A percentile compares a stretch with the other conserved stretches of the same genome.
Evolutionary conservation across 805 yeast species (phyloP).

Genomic region (Candida fluviatilis): DNA sequence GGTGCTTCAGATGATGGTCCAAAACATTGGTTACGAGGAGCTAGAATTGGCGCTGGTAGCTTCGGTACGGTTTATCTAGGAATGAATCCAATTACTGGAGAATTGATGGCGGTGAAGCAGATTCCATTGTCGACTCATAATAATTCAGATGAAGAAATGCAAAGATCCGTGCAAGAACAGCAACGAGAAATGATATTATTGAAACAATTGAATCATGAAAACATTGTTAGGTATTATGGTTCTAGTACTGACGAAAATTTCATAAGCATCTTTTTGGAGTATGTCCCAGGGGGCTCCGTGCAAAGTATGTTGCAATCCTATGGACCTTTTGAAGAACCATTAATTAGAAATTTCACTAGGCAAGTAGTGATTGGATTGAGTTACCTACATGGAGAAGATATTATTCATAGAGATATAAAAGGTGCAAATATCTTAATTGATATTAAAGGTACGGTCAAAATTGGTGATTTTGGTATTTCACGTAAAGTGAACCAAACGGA

Average conservation of each 20-base stretch:
- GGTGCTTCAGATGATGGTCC: constrained; percentile 35
- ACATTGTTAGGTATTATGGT: constrained; percentile 89
- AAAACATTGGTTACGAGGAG: constrained; percentile 86
- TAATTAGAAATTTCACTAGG: constrained; percentile 64
- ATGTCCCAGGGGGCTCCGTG: constrained; percentile 56
- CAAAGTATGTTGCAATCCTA: constrained; percentile 67
- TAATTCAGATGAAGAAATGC: constrained; percentile 28
- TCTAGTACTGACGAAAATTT: constrained; percentile 69
- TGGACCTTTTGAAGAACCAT: constrained; percentile 77
- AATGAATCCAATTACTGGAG: constrained; percentile 88
- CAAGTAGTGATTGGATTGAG: constrained; percentile 74
- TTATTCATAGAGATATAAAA: constrained; percentile 83
- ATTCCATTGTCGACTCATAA: constrained; percentile 60
- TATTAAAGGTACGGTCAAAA: constrained; percentile 75
- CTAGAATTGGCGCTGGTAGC: constrained; percentile 90
- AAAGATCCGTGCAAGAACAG: constrained; percentile 64
- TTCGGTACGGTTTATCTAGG: constrained; percentile 94
- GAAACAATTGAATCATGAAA: constrained; percentile 79
- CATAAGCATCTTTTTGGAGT: constrained; percentile 70
- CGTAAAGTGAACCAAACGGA: constrained; percentile 27
- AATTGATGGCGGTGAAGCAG: constrained; percentile 95
- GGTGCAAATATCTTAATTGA: constrained; percentile 85
- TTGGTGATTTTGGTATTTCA: constrained; percentile 84
- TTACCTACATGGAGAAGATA: constrained; percentile 69
- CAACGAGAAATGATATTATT: constrained; percentile 78